Evolutionary conservation across 2,329 filamentous ascomycete species (phyloP).

Genomic region (Epichloe baconii): DNA sequence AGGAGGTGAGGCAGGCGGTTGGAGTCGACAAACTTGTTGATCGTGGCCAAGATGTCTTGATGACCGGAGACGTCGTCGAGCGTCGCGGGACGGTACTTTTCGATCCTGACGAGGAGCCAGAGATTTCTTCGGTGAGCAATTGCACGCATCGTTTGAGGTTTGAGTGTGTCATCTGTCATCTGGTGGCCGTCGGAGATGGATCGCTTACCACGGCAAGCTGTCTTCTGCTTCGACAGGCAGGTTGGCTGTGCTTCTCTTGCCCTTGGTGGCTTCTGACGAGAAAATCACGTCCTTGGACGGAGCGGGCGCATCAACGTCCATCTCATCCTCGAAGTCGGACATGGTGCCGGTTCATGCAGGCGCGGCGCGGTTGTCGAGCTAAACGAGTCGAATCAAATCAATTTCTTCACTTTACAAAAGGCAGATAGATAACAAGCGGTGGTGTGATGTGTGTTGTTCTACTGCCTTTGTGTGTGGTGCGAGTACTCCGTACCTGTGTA

Average conservation of each 20-base stretch:
- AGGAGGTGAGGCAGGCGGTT: conserved; percentile 92
- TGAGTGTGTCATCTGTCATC: too few species aligned
- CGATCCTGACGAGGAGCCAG: conserved; percentile 49
- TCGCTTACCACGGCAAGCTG: conserved; percentile 69
- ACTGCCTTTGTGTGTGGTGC: too few species aligned
- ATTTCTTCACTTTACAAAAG: too few species aligned
- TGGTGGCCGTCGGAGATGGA: too few species aligned
- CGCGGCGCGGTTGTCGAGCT: too few species aligned
- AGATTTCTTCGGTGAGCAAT: background rate
- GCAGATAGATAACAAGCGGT: too few species aligned
- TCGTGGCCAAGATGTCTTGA: conserved; percentile 91
- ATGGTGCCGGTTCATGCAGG: conserved; percentile 19
- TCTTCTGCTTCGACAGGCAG: conserved; percentile 90
- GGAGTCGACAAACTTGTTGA: conserved; percentile 93
- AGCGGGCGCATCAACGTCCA: conserved; percentile 43
- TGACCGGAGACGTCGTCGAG: conserved; percentile 91
- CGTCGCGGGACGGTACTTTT: conserved; percentile 87
- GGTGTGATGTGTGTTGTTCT: too few species aligned
- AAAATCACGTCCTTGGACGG: conserved; percentile 45
- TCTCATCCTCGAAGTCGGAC: conserved; percentile 48
- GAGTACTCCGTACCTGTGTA: too few species aligned
- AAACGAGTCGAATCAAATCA: too few species aligned
- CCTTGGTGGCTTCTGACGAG: conserved; percentile 66
- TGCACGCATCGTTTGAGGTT: background rate
- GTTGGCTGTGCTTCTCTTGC: conserved; percentile 86